Conservation (phyloP, 108 stramenopile species). For the Skeletonema tropicum region DNA sequence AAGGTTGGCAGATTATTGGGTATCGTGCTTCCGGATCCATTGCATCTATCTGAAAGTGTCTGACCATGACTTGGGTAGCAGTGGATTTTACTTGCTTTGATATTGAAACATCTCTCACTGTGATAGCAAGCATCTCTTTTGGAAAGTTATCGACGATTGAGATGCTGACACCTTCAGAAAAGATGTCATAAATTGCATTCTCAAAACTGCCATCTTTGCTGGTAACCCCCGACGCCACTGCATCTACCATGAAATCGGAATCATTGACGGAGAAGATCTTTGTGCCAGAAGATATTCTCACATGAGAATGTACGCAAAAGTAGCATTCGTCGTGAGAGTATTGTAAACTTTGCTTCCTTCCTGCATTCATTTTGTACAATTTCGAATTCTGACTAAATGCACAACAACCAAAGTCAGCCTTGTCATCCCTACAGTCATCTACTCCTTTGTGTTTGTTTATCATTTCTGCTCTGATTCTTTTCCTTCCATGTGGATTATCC, state of each 20-base stretch:
- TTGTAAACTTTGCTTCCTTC: slow-evolving; percentile 18
- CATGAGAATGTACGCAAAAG: slow-evolving; percentile 7
- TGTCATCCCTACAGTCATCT: background rate
- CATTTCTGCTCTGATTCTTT: slow-evolving; percentile 21
- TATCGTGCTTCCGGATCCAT: slow-evolving; percentile 34
- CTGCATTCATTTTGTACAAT: slow-evolving; percentile 26
- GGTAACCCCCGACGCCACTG: slow-evolving; percentile 19
- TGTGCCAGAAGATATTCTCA: slow-evolving; percentile 30
- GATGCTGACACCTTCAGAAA: slow-evolving; percentile 11
- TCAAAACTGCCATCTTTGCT: slow-evolving; percentile 35
- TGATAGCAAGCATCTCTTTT: slow-evolving; percentile 17
- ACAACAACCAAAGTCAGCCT: background rate
- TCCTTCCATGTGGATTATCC: slow-evolving; percentile 42
- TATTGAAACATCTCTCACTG: slow-evolving; percentile 29
- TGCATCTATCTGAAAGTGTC: slow-evolving; percentile 39
- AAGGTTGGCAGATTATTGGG: slow-evolving; percentile 35
- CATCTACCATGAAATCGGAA: slow-evolving; percentile 14
- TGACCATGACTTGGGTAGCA: slow-evolving; percentile 4
- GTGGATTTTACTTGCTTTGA: slow-evolving; percentile 20
- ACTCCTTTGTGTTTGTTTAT: background rate
- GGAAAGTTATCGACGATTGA: slow-evolving; percentile 31
- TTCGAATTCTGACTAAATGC: slow-evolving; percentile 13
- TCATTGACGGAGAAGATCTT: slow-evolving; percentile 41
- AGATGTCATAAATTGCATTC: slow-evolving; percentile 18
- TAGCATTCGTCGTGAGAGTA: background rate